These are phyloP conservation scores for Pezicula radicicola DNA, from an alignment of 2,329 filamentous ascomycete genomes.

Conservation along the genomic window DNA sequence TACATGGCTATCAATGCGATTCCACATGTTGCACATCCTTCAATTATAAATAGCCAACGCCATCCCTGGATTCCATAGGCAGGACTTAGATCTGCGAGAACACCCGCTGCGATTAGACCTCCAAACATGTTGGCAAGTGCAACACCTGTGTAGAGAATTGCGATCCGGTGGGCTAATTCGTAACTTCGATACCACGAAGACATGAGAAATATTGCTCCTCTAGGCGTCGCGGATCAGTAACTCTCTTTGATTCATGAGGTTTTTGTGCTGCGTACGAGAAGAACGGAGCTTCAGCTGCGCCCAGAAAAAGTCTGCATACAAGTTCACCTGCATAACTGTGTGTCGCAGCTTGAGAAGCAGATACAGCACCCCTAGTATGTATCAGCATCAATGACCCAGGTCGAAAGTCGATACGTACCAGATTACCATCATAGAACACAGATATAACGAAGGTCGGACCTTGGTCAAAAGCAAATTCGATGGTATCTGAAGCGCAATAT, in stretches of 20 bases:
- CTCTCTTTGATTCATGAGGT: background rate
- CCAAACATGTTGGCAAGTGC: slow-evolving; percentile 34
- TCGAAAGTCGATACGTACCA: slow-evolving; percentile 16
- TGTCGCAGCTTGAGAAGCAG: slow-evolving; percentile 29
- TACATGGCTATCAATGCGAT: slow-evolving; percentile 33
- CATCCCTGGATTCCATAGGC: slow-evolving; percentile 29
- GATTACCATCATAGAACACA: slow-evolving; percentile 31
- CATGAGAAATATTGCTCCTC: background rate
- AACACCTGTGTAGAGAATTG: slow-evolving; percentile 38
- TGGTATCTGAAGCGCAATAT: slow-evolving; percentile 25
- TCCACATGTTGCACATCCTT: slow-evolving; percentile 49
- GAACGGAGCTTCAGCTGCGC: slow-evolving; percentile 24
- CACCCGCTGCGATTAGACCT: slow-evolving; percentile 53
- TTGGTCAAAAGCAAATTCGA: slow-evolving; percentile 35
- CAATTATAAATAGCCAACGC: slow-evolving; percentile 43
- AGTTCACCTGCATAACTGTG: slow-evolving; percentile 37
- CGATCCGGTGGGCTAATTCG: slow-evolving; percentile 37
- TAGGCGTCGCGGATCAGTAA: too few species aligned
- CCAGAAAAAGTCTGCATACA: slow-evolving; percentile 25
- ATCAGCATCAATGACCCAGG: background rate
- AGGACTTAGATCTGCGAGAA: background rate
- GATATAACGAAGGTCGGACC: slow-evolving; percentile 39
- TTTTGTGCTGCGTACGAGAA: slow-evolving; percentile 31
- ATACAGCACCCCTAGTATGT: slow-evolving; percentile 22
- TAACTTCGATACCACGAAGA: slow-evolving; percentile 14